Evolutionary conservation across 352 stramenopile genomes (phyloP).

Genomic region (Blastocystis sp.): DNA sequence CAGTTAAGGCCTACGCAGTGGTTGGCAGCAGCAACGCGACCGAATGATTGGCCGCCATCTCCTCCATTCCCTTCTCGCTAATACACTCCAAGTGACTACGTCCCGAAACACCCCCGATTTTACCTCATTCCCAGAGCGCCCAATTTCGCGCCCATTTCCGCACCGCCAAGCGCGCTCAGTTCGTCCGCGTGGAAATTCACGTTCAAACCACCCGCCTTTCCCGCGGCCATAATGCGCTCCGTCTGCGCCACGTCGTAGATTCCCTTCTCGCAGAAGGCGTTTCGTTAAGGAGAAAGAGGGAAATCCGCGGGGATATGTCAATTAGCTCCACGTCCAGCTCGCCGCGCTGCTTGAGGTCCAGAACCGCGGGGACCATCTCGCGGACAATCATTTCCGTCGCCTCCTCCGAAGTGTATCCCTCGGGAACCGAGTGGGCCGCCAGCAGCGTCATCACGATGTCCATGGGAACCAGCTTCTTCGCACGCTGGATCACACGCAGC

Average conservation of each 20-base stretch:
- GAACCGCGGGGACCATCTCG: slow-evolving; percentile 68
- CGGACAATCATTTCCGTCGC: slow-evolving; percentile 68
- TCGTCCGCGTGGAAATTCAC: slow-evolving; percentile 76
- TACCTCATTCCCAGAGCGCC: slow-evolving; percentile 65
- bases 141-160: slow-evolving; percentile 65
- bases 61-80: slow-evolving; percentile 2
- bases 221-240: slow-evolving; percentile 68
- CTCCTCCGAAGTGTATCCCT: slow-evolving; percentile 66
- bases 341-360: slow-evolving; percentile 67
- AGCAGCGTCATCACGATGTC: slow-evolving; percentile 72
- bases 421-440: slow-evolving; percentile 69
- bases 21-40: slow-evolving; percentile 71
- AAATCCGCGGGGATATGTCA: slow-evolving; percentile 58
- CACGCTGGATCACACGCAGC: slow-evolving; percentile 69
- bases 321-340: slow-evolving; percentile 72
- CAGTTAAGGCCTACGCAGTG: slow-evolving; percentile 64
- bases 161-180: slow-evolving; percentile 68
- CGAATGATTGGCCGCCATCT: slow-evolving; percentile 59
- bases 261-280: slow-evolving; percentile 74
- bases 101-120: background rate
- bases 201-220: slow-evolving; percentile 66
- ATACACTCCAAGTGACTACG: slow-evolving; percentile 43
- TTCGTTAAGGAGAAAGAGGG: slow-evolving; percentile 52
- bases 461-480: slow-evolving; percentile 61
- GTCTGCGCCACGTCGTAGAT: slow-evolving; percentile 72